phyloP scores from a whole-genome alignment of 2,329 filamentous ascomycete genomes.

The Paramyrothecium roridum region DNA sequence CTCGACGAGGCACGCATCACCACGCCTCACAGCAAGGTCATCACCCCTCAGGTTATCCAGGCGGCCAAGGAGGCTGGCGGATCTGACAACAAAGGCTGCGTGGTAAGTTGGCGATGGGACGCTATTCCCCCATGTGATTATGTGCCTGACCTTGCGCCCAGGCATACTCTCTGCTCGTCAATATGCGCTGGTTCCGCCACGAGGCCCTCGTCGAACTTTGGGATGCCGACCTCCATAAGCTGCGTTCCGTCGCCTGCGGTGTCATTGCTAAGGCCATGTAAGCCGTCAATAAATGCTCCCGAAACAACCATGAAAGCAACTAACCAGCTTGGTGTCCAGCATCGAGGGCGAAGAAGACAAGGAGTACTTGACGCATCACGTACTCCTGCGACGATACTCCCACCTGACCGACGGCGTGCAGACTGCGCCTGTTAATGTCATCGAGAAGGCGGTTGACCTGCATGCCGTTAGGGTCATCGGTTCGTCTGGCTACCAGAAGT shows the following conservation, averaged over 20 bases:
- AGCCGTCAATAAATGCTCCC: too few relatives aligned
- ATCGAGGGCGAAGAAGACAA: conserved; percentile 84
- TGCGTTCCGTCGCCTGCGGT: conserved; percentile 81
- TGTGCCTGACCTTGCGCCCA: conserved; percentile 7
- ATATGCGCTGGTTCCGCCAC: conserved; percentile 69
- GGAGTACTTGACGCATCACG: conserved; percentile 72
- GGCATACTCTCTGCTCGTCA: conserved; percentile 75
- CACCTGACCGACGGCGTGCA: conserved; percentile 69
- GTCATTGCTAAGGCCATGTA: conserved; percentile 80
- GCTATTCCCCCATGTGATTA: background rate
- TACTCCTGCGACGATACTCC: conserved; percentile 87
- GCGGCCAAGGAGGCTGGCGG: conserved; percentile 82
- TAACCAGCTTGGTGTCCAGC: conserved; percentile 34
- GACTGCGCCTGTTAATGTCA: conserved; percentile 77
- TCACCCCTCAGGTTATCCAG: conserved; percentile 74
- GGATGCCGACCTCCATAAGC: conserved; percentile 80
- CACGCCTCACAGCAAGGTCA: conserved; percentile 77
- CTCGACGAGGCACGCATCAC: conserved; percentile 74
- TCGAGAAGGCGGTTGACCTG: conserved; percentile 90
- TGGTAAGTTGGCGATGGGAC: conserved; percentile 40
- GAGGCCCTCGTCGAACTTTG: conserved; percentile 82
- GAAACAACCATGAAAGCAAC: background rate
- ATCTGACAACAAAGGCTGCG: conserved; percentile 69
- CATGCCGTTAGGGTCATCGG: conserved; percentile 88
- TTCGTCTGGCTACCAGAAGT: conserved; percentile 93